Conservation (phyloP, 176 grass and related monocot genomes). For the Cenchrus americanus region DNA sequence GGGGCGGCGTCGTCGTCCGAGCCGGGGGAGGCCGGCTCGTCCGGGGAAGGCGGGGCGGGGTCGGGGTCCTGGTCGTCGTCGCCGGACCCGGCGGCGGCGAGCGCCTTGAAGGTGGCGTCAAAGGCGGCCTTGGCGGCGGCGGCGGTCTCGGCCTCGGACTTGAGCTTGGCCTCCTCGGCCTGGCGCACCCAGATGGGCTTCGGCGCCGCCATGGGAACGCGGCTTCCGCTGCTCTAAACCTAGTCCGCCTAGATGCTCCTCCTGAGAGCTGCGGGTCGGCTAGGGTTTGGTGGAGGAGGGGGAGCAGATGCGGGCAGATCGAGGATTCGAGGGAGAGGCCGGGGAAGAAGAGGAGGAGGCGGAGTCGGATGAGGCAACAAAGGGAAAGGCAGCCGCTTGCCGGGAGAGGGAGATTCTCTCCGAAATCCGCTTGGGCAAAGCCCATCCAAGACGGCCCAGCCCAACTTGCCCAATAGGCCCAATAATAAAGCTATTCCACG, state of each 20-base stretch:
- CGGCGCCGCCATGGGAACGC: constrained; percentile 49
- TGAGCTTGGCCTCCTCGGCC: constrained; percentile 94
- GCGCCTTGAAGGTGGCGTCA: constrained; percentile 83
- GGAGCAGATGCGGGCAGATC: constrained; percentile 6
- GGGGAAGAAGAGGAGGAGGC: not conserved
- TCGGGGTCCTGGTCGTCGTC: constrained; percentile 25
- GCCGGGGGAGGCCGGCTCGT: constrained; percentile 34
- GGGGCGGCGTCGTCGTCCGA: constrained; percentile 35
- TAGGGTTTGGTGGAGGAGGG: constrained; percentile 42
- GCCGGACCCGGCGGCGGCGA: constrained; percentile 44
- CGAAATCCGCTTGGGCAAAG: not conserved
- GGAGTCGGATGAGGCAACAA: not conserved
- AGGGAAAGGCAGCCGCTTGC: not conserved
- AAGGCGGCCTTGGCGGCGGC: constrained; percentile 95
- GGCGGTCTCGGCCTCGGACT: constrained; percentile 86
- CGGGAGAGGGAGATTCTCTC: not conserved
- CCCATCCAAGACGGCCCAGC: not conserved
- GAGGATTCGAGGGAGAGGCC: not conserved
- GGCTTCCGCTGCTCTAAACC: not conserved
- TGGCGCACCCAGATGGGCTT: constrained; percentile 92
- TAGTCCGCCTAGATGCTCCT: not conserved
- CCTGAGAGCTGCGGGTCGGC: not conserved
- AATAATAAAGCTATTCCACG: not conserved
- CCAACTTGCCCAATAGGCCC: not conserved
- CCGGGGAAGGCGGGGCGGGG: constrained; percentile 37